phyloP scores from a whole-genome alignment of 1,139 yeast species.

The Kodamaea suecica region DNA sequence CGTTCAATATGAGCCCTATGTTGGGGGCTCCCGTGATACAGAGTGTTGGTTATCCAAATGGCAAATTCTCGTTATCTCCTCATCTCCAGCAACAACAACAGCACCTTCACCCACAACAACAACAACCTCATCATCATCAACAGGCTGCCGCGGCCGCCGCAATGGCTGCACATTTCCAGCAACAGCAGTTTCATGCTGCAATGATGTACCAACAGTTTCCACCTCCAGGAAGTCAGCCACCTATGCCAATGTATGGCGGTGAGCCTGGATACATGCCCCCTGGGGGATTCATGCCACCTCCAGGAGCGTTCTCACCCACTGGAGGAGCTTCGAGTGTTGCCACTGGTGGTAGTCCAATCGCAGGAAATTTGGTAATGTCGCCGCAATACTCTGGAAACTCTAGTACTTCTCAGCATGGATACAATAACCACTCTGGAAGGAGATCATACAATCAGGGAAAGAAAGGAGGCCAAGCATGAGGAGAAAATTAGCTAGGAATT shows the following conservation, averaged over 20 bases:
- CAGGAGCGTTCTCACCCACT: constrained; percentile 38
- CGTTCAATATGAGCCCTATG: constrained; percentile 36
- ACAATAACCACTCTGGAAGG: constrained; percentile 13
- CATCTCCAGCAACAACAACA: constrained; percentile 18
- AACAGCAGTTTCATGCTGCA: constrained; percentile 38
- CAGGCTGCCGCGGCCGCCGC: constrained; percentile 26
- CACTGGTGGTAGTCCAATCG: constrained; percentile 31
- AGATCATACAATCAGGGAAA: constrained; percentile 10
- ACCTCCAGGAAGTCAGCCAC: constrained; percentile 36
- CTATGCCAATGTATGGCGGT: constrained; percentile 32
- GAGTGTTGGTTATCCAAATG: constrained; percentile 14
- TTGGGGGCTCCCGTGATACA: constrained; percentile 22
- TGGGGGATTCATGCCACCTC: constrained; percentile 34
- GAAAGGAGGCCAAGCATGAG: constrained; percentile 11
- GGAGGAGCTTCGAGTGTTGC: constrained; percentile 23
- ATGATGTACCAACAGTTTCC: constrained; percentile 39
- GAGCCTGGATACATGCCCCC: constrained; percentile 36
- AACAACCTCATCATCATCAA: constrained; percentile 13
- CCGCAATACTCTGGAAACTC: background rate
- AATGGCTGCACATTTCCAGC: constrained; percentile 30
- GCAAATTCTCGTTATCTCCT: constrained; percentile 21
- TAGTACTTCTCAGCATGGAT: constrained; percentile 9
- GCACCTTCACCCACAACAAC: constrained; percentile 30
- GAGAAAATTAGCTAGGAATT: no score
- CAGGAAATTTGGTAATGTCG: constrained; percentile 24